Conservation (phyloP, 768 basidiomycete genomes). For the Rhodotorula graminis region DNA sequence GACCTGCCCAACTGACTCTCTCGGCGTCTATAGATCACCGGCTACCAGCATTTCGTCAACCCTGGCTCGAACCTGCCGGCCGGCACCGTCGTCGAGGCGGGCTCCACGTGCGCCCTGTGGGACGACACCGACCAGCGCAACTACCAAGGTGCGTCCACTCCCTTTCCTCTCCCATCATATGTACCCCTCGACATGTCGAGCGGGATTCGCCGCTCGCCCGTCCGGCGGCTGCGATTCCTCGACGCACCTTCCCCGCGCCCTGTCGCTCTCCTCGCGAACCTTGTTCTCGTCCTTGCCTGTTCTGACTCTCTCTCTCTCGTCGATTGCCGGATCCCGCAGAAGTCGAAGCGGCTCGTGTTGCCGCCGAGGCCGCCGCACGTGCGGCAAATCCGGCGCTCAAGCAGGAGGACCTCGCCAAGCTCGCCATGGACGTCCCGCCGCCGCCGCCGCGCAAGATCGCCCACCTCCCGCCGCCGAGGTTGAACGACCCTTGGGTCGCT, state of each 20-base stretch:
- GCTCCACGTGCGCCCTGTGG: conserved; percentile 21
- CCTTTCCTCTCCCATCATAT: neutral
- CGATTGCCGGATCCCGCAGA: neutral
- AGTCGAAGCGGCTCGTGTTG: conserved; percentile 37
- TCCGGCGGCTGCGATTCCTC: too few relatives aligned
- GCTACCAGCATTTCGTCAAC: conserved; percentile 11
- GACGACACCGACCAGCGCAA: conserved; percentile 30
- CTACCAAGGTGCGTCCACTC: conserved; percentile 4
- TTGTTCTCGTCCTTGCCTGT: neutral
- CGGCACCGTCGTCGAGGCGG: neutral
- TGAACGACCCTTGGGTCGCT: neutral
- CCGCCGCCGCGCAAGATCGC: conserved; percentile 6
- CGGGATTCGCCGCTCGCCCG: too few relatives aligned
- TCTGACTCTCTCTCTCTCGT: neutral
- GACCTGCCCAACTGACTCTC: too few relatives aligned
- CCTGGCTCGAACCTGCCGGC: neutral
- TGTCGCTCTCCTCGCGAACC: neutral
- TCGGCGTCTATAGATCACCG: neutral
- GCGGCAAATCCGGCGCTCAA: conserved; percentile 24
- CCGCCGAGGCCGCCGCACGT: conserved; percentile 25
- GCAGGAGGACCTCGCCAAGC: conserved; percentile 32
- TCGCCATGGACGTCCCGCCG: conserved; percentile 4
- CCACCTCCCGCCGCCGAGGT: conserved; percentile 10
- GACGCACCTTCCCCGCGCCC: too few relatives aligned
- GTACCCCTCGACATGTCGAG: too few relatives aligned